A percentile compares a stretch with the other conserved stretches of the same genome.
Evolutionary conservation across 305 asterid genomes (phyloP).

Genomic region (Salvia sclarea): DNA sequence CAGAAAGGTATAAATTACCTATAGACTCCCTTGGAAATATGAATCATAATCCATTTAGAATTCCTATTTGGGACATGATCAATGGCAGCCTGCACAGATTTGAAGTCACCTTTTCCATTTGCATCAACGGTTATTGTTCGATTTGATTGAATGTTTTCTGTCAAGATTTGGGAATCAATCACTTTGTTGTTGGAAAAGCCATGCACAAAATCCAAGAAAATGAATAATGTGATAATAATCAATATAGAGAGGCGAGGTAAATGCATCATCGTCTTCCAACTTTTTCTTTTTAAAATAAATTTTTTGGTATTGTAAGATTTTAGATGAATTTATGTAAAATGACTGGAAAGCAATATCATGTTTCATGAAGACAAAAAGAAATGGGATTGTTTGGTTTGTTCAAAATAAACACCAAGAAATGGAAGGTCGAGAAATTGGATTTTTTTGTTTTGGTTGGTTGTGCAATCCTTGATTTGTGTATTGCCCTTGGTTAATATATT

Average conservation of each 20-base stretch:
- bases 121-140: constrained; percentile 54
- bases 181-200: constrained; percentile 41
- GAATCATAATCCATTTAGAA: constrained; percentile 63
- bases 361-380: constrained; percentile 16
- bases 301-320: neutral
- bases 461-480: too few relatives aligned
- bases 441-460: too few relatives aligned
- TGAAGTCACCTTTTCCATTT: constrained; percentile 66
- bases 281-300: neutral
- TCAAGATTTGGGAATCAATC: constrained; percentile 53
- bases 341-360: neutral
- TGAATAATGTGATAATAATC: constrained; percentile 28
- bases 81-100: constrained; percentile 68
- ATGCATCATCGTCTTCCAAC: constrained; percentile 31
- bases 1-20: constrained; percentile 42
- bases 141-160: constrained; percentile 41
- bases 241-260: constrained; percentile 25
- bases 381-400: too few relatives aligned
- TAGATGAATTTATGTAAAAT: neutral
- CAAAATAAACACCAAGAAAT: too few relatives aligned
- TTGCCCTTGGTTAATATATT: too few relatives aligned
- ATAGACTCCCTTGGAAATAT: constrained; percentile 67
- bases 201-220: constrained; percentile 40
- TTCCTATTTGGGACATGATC: constrained; percentile 69
- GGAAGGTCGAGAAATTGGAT: too few relatives aligned